A percentile compares a stretch with the other conserved stretches of the same genome.
Evolutionary conservation across 2,329 filamentous ascomycete species (phyloP).

Genomic region (Aureobasidium sp.): DNA sequence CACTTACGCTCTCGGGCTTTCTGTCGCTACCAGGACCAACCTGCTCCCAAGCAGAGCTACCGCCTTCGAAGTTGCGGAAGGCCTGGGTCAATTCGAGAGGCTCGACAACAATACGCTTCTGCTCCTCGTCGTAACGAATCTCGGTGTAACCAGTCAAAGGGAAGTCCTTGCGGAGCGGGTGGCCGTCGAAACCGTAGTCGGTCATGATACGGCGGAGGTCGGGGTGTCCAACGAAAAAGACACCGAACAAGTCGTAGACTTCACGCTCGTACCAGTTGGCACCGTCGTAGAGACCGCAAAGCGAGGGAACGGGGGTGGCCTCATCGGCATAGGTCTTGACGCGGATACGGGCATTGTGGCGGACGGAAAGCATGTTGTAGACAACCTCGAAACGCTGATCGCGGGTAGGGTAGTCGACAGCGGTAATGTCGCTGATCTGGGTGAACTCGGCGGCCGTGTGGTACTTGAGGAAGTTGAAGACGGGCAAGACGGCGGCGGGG

Average conservation of each 20-base stretch:
- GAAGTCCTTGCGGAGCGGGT: constrained; percentile 96
- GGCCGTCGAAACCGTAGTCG: constrained; percentile 97
- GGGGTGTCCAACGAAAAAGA: constrained; percentile 93
- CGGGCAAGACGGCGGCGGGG: constrained; percentile 79
- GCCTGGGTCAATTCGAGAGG: constrained; percentile 96
- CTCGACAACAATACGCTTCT: constrained; percentile 98
- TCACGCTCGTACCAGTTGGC: constrained; percentile 99
- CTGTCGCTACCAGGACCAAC: constrained; percentile 66
- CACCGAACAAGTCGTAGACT: constrained; percentile 94
- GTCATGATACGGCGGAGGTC: constrained; percentile 98
- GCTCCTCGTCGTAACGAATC: constrained; percentile 97
- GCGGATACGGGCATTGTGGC: constrained; percentile 92
- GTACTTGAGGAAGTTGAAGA: constrained; percentile 93
- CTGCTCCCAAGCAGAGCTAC: constrained; percentile 54
- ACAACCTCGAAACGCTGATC: constrained; percentile 96
- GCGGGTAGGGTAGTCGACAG: constrained; percentile 90
- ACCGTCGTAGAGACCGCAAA: constrained; percentile 81
- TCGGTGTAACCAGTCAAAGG: constrained; percentile 97
- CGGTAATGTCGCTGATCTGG: constrained; percentile 84
- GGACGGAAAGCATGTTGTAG: constrained; percentile 92
- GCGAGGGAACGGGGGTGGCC: constrained; percentile 82
- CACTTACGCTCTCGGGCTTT: constrained; percentile 62
- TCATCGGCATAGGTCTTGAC: constrained; percentile 99
- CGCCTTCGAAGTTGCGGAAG: constrained; percentile 94
- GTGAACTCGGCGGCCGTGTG: constrained; percentile 98